phyloP scores from a whole-genome alignment of 2,329 filamentous ascomycete species.

The Talaromyces islandicus region DNA sequence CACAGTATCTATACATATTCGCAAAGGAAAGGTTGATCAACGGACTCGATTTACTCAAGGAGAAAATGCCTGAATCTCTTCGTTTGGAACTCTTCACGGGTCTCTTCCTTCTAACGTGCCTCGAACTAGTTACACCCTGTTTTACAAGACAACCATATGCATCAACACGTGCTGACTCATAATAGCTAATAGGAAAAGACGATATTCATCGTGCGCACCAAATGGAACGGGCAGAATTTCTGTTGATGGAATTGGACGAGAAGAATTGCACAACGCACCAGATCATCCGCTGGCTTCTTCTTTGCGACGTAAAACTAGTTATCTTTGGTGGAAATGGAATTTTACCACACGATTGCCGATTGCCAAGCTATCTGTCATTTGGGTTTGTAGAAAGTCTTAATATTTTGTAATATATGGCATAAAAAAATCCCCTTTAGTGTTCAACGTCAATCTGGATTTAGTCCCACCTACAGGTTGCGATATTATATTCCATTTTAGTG shows the following conservation, averaged over 20 bases:
- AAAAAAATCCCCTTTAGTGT: neutral
- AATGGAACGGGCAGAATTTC: neutral
- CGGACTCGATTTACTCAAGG: neutral
- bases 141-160: neutral
- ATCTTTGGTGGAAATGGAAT: neutral
- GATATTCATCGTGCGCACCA: neutral
- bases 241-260: neutral
- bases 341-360: neutral
- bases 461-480: neutral
- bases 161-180: neutral
- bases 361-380: neutral
- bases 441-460: no score
- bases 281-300: neutral
- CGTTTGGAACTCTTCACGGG: neutral
- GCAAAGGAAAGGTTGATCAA: neutral
- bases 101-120: neutral
- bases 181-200: neutral
- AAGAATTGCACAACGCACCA: neutral
- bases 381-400: neutral
- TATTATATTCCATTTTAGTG: neutral
- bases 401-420: neutral
- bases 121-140: neutral
- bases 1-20: neutral
- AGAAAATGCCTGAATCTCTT: neutral
- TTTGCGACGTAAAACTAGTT: neutral